phyloP scores from a whole-genome alignment of 139 green algal species.

The Dunaliella sp. region DNA sequence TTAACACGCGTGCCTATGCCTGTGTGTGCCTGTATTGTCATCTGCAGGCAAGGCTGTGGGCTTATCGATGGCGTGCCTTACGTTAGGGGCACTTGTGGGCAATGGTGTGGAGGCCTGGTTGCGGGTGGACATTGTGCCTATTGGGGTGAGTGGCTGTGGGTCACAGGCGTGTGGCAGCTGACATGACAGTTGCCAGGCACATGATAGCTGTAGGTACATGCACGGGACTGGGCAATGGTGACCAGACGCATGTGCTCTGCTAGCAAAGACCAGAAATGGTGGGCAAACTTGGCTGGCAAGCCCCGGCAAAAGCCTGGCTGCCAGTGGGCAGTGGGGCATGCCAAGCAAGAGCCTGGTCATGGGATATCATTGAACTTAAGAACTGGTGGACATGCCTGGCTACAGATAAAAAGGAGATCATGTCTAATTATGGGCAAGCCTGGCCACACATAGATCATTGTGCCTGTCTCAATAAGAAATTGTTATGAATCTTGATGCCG shows the following conservation, averaged over 20 bases:
- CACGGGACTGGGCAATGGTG: neutral
- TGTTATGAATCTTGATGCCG: no score
- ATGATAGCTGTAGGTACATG: neutral
- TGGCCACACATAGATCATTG: no score
- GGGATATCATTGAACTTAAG: no score
- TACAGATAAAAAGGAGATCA: no score
- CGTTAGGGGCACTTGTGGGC: conserved; percentile 68
- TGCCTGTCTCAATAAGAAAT: no score
- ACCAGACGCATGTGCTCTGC: neutral
- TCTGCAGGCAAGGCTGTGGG: conserved; percentile 50
- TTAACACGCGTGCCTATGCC: no score
- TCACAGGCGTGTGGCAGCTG: neutral
- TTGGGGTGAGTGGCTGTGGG: conserved; percentile 48
- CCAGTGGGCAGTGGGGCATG: neutral
- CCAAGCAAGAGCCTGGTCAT: no score
- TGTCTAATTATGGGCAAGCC: no score
- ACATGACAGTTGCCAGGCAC: neutral
- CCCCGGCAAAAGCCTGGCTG: neutral
- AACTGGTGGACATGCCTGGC: no score
- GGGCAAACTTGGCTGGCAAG: neutral
- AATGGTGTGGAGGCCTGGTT: conserved; percentile 74
- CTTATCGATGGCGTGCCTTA: conserved; percentile 58
- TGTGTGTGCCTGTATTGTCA: no score
- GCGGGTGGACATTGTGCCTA: conserved; percentile 82
- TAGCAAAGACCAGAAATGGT: neutral